Evolutionary conservation across 2,329 filamentous ascomycete species (phyloP).

Genomic region (Leptographium radiaticola): DNA sequence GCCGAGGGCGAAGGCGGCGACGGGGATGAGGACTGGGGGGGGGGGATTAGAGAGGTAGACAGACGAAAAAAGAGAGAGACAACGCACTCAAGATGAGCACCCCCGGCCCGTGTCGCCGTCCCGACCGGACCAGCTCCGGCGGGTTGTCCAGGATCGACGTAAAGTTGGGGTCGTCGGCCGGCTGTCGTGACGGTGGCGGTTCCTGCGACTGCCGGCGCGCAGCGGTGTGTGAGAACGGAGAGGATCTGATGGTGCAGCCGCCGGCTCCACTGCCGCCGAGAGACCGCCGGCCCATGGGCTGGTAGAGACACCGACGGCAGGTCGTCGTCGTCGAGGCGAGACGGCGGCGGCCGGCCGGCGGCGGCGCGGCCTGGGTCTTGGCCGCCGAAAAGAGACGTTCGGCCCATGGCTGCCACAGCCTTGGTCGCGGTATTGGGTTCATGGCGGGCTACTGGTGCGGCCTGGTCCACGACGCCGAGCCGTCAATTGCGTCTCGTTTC

Average conservation of each 20-base stretch:
- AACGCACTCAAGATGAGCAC: constrained; percentile 58
- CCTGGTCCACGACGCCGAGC: not conserved
- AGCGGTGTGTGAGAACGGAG: constrained; percentile 2
- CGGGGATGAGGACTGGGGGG: constrained; percentile 59
- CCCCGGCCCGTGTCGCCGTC: constrained; percentile 62
- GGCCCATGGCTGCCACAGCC: constrained; percentile 2
- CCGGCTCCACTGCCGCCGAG: not conserved
- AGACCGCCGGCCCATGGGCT: not conserved
- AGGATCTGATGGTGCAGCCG: no score
- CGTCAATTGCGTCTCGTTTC: not conserved
- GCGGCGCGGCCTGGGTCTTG: not conserved
- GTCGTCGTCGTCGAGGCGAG: not conserved
- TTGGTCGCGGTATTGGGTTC: not conserved
- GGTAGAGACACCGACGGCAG: not conserved
- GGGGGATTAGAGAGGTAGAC: not conserved
- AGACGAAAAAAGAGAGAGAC: constrained; percentile 1
- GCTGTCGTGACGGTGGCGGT: constrained; percentile 20
- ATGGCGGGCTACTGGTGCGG: not conserved
- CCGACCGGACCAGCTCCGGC: constrained; percentile 62
- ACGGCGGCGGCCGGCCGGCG: not conserved
- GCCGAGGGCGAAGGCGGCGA: constrained; percentile 81
- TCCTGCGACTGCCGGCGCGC: not conserved
- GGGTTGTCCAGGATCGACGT: constrained; percentile 80
- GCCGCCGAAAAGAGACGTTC: not conserved
- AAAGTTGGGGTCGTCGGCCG: constrained; percentile 67